Evolutionary conservation across 2,329 filamentous ascomycete genomes (phyloP), one percentile per base, ranked within the genome.

Genomic region (Pseudogymnoascus sp.): DNA sequence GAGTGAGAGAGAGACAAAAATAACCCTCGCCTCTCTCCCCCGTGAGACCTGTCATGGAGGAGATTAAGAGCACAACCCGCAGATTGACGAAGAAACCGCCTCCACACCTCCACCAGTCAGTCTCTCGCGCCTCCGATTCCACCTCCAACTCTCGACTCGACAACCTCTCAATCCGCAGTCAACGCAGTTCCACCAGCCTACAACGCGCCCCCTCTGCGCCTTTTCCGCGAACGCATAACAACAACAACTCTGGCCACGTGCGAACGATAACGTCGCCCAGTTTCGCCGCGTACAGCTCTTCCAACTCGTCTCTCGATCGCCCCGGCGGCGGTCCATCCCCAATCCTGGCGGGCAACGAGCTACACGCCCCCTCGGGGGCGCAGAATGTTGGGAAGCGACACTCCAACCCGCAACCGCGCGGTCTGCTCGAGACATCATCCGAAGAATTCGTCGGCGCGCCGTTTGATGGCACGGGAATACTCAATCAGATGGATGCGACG

Each of bases 371-470:
- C 67, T 37, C 54, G 66, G 14, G 65, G 64, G 57, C 63, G 65
- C 63, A 64, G 63, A 66, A 67, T 66, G 60, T 14, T 60, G 69
- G 63, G 71, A 61, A 74, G 63, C 75, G 71, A 65, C 69, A 70
- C 63, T 75, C 75, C 39, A 73, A 73, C 67, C 71, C 73, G 64
- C 69, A 70, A 66, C 67, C 75, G 71, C 75, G 73, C 68, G 72
- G 73, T 59, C 75, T 82, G 71, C 77, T 74, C 66, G 75, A 76
- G 66, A 77, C 77, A 68, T 73, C 78, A 8, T 79, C 82, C 63
- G 83, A 86, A 74, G 85, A 87, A 68, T 77, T 87, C 65, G 79
- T 87, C 75, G 85, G 85, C 70, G 83, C 84, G 67, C 85, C 85
- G 47, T 87, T 87, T 74, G 85, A 87, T 82, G 81, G 83, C 69